Evolutionary conservation across 352 stramenopile genomes (phyloP).

Genomic region (Phytophthora tubulina): DNA sequence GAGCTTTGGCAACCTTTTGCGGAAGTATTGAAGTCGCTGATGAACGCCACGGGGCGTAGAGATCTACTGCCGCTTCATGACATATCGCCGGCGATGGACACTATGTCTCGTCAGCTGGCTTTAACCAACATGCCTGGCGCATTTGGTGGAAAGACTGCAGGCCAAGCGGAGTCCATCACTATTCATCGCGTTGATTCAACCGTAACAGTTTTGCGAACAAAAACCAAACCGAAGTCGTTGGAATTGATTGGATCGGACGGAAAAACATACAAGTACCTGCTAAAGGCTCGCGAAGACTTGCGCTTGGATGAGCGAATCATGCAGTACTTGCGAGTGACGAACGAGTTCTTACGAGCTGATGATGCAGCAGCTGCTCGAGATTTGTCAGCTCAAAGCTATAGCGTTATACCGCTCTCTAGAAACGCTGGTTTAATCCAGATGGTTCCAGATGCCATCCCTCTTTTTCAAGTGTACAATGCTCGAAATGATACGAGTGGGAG

Average conservation of each 20-base stretch:
- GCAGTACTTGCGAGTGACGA: conserved; percentile 86
- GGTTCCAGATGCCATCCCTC: conserved; percentile 79
- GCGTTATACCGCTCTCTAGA: conserved; percentile 79
- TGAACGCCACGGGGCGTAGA: conserved; percentile 49
- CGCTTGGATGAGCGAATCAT: conserved; percentile 92
- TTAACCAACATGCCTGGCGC: conserved; percentile 69
- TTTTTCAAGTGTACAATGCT: conserved; percentile 86
- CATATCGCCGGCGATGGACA: conserved; percentile 73
- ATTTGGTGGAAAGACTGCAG: conserved; percentile 27
- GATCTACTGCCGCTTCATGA: conserved; percentile 72
- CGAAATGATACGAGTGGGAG: conserved; percentile 41
- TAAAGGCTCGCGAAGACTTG: conserved; percentile 91
- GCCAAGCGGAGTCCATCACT: conserved; percentile 40
- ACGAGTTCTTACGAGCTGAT: conserved; percentile 74
- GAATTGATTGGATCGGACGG: conserved; percentile 84
- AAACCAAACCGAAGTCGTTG: conserved; percentile 90
- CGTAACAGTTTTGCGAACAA: conserved; percentile 77
- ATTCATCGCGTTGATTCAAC: conserved; percentile 50
- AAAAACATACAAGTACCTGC: conserved; percentile 75
- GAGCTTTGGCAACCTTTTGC: conserved; percentile 77
- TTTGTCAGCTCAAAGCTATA: conserved; percentile 73
- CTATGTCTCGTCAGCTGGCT: conserved; percentile 49
- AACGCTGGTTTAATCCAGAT: conserved; percentile 90
- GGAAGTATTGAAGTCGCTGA: conserved; percentile 74
- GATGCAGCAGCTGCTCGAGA: conserved; percentile 49